Percentiles rank a stretch among this genome's conserved stretches.
These are phyloP conservation scores for Trichoderma simmonsii DNA, from an alignment of 2,329 filamentous ascomycete genomes.

Conservation along the genomic window DNA sequence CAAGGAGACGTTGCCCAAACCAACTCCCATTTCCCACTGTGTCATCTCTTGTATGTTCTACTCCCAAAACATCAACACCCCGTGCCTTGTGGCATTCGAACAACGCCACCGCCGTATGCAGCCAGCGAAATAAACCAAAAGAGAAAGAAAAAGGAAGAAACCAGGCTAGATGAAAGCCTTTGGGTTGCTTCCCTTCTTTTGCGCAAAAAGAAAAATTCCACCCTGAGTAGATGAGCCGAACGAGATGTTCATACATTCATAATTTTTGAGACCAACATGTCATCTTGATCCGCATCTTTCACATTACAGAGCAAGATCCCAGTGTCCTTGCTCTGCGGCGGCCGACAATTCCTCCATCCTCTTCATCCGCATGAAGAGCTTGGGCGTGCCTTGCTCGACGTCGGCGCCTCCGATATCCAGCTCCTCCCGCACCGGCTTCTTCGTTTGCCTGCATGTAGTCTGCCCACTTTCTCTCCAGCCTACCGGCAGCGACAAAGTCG, in stretches of 20 bases:
- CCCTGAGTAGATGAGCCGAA: background rate
- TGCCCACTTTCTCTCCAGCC: slow-evolving; percentile 88
- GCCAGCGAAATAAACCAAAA: background rate
- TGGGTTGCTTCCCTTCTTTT: background rate
- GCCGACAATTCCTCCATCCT: slow-evolving; percentile 60
- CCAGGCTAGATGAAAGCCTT: background rate
- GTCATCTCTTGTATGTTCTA: slow-evolving; percentile 4
- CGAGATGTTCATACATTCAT: background rate
- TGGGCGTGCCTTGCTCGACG: slow-evolving; percentile 79
- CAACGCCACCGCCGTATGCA: slow-evolving; percentile 1
- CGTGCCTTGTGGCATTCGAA: background rate
- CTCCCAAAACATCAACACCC: slow-evolving; percentile 4
- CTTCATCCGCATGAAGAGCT: slow-evolving; percentile 75
- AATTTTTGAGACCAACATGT: background rate
- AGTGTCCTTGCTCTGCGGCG: slow-evolving; percentile 63
- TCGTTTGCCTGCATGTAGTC: slow-evolving; percentile 92
- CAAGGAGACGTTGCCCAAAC: background rate
- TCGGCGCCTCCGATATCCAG: slow-evolving; percentile 65
- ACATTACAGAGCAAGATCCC: slow-evolving; percentile 64
- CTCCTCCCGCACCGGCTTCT: slow-evolving; percentile 69
- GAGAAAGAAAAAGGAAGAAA: background rate
- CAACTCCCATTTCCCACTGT: background rate
- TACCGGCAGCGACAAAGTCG: slow-evolving; percentile 68
- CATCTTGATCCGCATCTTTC: slow-evolving; percentile 33
- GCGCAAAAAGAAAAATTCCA: background rate